Evolutionary conservation across 805 yeast species (phyloP), one percentile per base, ranked within the genome.

Genomic region (Wickerhamiella alocasiicola): DNA sequence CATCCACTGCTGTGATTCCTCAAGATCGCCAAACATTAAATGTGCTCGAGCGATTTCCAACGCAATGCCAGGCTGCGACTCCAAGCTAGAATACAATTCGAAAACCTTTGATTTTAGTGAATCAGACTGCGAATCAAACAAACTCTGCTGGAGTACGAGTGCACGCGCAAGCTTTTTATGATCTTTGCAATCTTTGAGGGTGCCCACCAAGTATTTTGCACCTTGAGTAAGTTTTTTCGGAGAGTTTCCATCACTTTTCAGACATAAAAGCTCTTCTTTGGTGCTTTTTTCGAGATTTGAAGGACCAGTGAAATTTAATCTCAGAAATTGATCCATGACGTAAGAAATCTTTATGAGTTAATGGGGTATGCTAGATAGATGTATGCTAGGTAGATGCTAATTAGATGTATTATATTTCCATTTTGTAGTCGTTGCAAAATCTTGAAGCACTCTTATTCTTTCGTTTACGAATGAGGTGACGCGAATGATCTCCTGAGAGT

Each of bases 221-320:
- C 85, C 78, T 3, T 69, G 64, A 54, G 80, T 83, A 7, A 27
- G 30, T 27, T 36, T 36, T 12, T 36, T 28, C n/a, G 39, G 39
- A 15, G 12, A 6, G 2, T 26, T 24, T 15, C 95, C 94, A 49
- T 74, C 76, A 2, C 74, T 56, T 9, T 65, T 55, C 31, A 81
- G 62, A 1, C 66, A 54, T 24, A 54, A 56, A 51, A 26, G 70
- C 60, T 3, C 39, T 25, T 4, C 27, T 16, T 6, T 39, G 23
- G 31, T 43, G 37, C 34, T 25, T 38, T 18, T 33, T 30, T 17
- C 37, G 9, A 32, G 31, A 17, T 32, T 13, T 6, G 70, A 67
- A 4, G 95, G 95, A 6, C 96, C 96, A 0, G 94, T 82, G 58
- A 69, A 82, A 56, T 87, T 87, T 38, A 70, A 59, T 55, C 83